These are phyloP conservation scores for Acer saccharum DNA, from an alignment of 345 rosid species.

Conservation along the genomic window DNA sequence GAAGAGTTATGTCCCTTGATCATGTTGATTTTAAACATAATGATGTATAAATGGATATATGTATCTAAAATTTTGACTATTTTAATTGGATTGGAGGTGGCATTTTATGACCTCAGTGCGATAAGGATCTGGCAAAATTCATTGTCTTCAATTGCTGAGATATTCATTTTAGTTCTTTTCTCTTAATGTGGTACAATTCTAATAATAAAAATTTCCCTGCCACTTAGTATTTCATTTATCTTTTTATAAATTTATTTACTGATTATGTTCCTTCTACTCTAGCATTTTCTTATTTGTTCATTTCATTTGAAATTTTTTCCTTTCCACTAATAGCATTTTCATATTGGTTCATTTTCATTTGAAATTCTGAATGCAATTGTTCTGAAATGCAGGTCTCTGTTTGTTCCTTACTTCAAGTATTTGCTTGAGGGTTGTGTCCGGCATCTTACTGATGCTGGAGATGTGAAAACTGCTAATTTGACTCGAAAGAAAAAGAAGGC, in stretches of 20 bases:
- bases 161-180: not conserved
- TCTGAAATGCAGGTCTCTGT: constrained; percentile 66
- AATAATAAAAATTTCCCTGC: not conserved
- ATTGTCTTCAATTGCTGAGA: not conserved
- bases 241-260: not conserved
- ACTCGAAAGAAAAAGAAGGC: constrained; percentile 79
- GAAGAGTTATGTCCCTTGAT: not conserved
- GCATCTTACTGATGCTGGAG: constrained; percentile 55
- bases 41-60: not conserved
- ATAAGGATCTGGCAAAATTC: not conserved
- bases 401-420: constrained; percentile 89
- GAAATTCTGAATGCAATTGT: constrained; percentile 1
- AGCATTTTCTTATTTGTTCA: no score
- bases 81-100: not conserved
- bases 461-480: constrained; percentile 34
- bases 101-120: not conserved
- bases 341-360: not conserved
- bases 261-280: not conserved
- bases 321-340: not conserved
- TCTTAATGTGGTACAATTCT: not conserved
- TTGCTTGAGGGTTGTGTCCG: constrained; percentile 63
- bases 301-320: not conserved
- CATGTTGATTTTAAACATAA: not conserved
- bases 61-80: not conserved
- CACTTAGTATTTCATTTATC: not conserved